phyloP scores from a whole-genome alignment of 345 rosid genomes.

The Ricinus communis region DNA sequence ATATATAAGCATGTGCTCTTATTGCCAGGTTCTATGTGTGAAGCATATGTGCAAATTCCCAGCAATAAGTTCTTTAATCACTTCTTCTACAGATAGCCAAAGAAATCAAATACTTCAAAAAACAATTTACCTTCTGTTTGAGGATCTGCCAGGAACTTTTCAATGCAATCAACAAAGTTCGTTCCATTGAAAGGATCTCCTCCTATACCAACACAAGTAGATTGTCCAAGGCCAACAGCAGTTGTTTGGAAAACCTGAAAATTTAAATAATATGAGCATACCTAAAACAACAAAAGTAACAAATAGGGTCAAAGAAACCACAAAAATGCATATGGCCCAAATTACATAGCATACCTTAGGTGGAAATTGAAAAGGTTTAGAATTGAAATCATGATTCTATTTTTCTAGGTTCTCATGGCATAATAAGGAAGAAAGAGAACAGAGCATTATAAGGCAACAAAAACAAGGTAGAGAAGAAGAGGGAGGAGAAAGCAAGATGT shows the following conservation, averaged over 20 bases:
- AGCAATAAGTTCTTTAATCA: not conserved
- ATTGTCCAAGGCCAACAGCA: constrained; percentile 92
- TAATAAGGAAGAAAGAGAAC: not conserved
- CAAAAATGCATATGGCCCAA: not conserved
- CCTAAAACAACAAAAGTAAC: not conserved
- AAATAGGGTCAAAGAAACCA: not conserved
- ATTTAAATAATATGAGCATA: not conserved
- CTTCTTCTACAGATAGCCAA: not conserved
- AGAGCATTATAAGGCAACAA: not conserved
- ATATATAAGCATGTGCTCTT: not conserved
- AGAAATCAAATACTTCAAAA: not conserved
- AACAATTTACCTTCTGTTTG: constrained; percentile 88
- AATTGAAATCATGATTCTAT: not conserved
- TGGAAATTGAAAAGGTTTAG: not conserved
- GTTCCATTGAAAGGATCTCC: constrained; percentile 99
- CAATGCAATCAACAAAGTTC: constrained; percentile 86
- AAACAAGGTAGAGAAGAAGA: not conserved
- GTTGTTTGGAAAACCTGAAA: constrained; percentile 94
- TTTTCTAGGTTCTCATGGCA: not conserved
- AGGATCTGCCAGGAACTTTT: constrained; percentile 82
- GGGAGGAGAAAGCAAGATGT: not conserved
- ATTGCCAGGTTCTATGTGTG: not conserved
- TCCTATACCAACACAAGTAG: constrained; percentile 90
- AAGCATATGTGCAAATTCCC: not conserved
- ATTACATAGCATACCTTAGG: not conserved